Conservation (phyloP, 1,139 yeast genomes). For the Yamadazyma epiphylla region DNA sequence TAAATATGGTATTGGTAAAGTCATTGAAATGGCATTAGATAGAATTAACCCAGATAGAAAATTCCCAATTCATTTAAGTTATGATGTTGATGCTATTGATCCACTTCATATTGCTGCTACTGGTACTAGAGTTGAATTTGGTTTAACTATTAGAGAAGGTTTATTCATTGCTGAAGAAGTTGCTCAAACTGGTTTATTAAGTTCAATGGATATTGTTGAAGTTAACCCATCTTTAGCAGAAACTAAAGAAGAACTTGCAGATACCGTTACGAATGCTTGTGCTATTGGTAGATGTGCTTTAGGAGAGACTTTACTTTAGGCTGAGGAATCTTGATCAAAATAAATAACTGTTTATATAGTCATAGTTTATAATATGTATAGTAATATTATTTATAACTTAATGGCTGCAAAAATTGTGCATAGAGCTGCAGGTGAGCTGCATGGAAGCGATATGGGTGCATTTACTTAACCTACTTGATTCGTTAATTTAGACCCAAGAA, state of each 20-base stretch:
- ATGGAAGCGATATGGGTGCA: no score
- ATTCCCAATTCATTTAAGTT: constrained; percentile 81
- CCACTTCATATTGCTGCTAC: constrained; percentile 95
- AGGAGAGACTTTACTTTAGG: constrained; percentile 79
- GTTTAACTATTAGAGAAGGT: constrained; percentile 91
- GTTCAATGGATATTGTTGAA: constrained; percentile 89
- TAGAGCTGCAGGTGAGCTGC: no score
- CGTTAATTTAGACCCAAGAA: no score
- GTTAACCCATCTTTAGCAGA: constrained; percentile 90
- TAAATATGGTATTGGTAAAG: constrained; percentile 87
- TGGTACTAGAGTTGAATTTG: constrained; percentile 97
- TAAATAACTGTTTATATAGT: no score
- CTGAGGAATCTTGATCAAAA: no score
- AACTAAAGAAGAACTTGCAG: constrained; percentile 68
- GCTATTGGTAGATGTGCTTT: constrained; percentile 91
- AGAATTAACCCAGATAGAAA: constrained; percentile 71
- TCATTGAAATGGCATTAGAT: constrained; percentile 86
- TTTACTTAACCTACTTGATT: no score
- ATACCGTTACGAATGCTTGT: constrained; percentile 86
- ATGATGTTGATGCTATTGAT: constrained; percentile 96
- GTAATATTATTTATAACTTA: no score
- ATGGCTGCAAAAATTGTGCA: no score
- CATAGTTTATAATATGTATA: no score
- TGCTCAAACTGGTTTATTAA: constrained; percentile 82
- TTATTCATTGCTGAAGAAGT: constrained; percentile 87